These are phyloP conservation scores for Huiozyma sinensis DNA, from an alignment of 805 yeast species.

Conservation along the genomic window DNA sequence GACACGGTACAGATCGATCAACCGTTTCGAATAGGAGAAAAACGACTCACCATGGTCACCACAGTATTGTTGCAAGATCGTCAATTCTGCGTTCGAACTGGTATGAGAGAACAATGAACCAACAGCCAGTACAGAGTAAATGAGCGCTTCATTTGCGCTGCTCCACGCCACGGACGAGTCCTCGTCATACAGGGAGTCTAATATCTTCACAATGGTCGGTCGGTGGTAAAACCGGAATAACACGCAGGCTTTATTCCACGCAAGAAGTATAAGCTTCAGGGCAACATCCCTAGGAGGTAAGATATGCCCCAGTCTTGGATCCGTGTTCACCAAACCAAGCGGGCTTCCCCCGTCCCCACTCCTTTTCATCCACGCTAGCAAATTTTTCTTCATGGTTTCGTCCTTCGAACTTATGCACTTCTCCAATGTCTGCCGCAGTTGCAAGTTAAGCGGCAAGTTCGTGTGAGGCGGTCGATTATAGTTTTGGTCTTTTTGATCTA, in stretches of 20 bases:
- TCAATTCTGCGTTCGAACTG: constrained; percentile 30
- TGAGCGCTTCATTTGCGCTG: constrained; percentile 63
- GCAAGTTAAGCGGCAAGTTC: too few relatives aligned
- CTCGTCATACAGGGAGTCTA: constrained; percentile 63
- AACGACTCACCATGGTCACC: constrained; percentile 73
- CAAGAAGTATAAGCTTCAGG: constrained; percentile 54
- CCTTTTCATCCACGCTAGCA: neutral
- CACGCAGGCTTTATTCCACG: constrained; percentile 82
- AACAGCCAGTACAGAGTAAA: constrained; percentile 80
- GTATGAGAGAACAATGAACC: constrained; percentile 68
- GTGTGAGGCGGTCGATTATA: too few relatives aligned
- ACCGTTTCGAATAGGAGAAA: constrained; percentile 68
- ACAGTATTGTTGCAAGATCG: constrained; percentile 23
- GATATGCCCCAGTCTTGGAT: neutral
- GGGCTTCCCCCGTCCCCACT: neutral
- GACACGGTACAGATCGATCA: constrained; percentile 48
- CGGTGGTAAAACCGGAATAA: constrained; percentile 78
- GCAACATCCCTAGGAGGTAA: constrained; percentile 72
- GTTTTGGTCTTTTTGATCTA: too few relatives aligned
- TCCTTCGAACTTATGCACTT: neutral
- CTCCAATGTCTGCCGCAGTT: too few relatives aligned
- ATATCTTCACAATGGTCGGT: constrained; percentile 64
- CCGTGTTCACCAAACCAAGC: neutral
- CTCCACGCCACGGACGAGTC: constrained; percentile 52
- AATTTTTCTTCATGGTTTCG: neutral